Conservation (phyloP, 2,329 filamentous ascomycete genomes). For the Geosmithia morbida region DNA sequence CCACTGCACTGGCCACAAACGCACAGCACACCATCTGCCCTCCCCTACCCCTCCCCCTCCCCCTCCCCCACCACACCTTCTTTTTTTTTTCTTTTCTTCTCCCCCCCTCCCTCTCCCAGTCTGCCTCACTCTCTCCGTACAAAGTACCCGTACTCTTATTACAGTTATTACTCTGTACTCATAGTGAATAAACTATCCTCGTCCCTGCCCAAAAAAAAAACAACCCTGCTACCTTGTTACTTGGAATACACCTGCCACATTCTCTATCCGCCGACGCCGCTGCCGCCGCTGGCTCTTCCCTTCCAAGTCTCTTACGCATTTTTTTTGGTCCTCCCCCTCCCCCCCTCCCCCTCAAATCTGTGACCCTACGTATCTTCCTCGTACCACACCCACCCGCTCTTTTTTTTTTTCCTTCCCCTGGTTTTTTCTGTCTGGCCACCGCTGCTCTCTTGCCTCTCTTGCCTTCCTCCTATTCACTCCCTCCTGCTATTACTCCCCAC, state of each 20-base stretch:
- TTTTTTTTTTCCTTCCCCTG: conserved; percentile 3
- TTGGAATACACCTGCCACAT: too few species aligned
- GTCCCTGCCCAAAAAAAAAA: conserved; percentile 5
- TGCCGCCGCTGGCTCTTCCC: too few species aligned
- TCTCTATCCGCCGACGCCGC: too few species aligned
- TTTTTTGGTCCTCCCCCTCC: conserved; percentile 7
- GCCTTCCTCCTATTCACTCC: too few species aligned
- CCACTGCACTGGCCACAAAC: background rate
- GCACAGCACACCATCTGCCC: conserved; percentile 1
- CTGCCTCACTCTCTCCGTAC: background rate
- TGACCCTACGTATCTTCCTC: background rate
- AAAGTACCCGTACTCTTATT: conserved; percentile 11
- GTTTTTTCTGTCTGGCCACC: too few species aligned
- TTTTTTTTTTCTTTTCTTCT: background rate
- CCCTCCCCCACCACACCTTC: background rate
- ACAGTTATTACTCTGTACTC: too few species aligned
- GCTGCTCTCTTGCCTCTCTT: conserved; percentile 8
- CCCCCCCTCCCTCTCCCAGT: background rate
- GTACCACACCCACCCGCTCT: conserved; percentile 2
- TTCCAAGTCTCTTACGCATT: background rate
- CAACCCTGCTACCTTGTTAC: too few species aligned
- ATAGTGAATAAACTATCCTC: conserved; percentile 4
- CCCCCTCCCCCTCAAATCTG: conserved; percentile 9
- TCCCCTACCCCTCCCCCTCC: background rate
- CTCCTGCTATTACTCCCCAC: conserved; percentile 6